Evolutionary conservation across 805 yeast genomes (phyloP).

Genomic region (Komagataella kurtzmanii): DNA sequence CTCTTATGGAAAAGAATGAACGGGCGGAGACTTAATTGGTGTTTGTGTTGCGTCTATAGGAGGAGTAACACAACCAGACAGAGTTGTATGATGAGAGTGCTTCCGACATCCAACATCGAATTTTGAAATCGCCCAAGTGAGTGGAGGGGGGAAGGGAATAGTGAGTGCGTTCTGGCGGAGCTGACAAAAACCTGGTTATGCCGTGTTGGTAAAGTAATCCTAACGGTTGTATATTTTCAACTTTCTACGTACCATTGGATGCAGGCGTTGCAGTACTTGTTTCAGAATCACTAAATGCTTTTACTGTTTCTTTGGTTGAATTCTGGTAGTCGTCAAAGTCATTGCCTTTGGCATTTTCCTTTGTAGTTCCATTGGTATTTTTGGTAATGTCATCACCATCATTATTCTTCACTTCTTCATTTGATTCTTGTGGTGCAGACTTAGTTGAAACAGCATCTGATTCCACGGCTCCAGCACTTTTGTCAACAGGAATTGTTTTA

Average conservation of each 20-base stretch:
- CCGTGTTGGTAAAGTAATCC: neutral
- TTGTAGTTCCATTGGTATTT: neutral
- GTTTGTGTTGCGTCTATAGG: neutral
- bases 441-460: neutral
- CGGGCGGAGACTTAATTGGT: neutral
- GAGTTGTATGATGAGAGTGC: neutral
- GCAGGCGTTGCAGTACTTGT: neutral
- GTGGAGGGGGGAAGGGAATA: too few species aligned
- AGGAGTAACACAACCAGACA: neutral
- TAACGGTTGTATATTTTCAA: neutral
- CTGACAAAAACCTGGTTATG: neutral
- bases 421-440: neutral
- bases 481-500: neutral
- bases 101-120: neutral
- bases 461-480: neutral
- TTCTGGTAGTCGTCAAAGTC: neutral
- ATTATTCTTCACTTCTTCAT: too few species aligned
- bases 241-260: neutral
- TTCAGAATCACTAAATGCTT: neutral
- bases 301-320: neutral
- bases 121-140: too few species aligned
- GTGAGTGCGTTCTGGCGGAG: too few species aligned
- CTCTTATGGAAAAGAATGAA: neutral
- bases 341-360: neutral
- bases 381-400: neutral